Base-by-base conservation (phyloP, 2,329 filamentous ascomycete species). In the Calycina herbarum region DNA sequence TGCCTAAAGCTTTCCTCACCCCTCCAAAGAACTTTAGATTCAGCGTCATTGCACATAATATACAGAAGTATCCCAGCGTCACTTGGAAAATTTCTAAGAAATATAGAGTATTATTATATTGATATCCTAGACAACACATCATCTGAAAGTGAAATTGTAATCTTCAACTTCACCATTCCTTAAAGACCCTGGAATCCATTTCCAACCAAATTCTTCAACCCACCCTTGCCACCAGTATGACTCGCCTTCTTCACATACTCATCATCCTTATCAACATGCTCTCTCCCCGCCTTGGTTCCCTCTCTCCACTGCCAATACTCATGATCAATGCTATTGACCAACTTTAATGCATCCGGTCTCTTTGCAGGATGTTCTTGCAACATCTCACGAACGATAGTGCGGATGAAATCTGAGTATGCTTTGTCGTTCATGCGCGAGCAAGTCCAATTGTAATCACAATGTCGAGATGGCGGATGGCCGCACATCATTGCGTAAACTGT, bases 401-500 rank as follows among this genome's bases (percentile, higher is more conserved):
- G 66, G 1, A 74, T n/a, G 1, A 61, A 66, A 6, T 63, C 48
- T n/a, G 67, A 69, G 31, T 68, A 74, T 0, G 57, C 67, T 40
- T 70, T 69, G 17, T 74, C 72, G 29, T 67, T 70, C 68, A 74
- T 69, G 0, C 72, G 67, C 0, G 72, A 74, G 31, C 73, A 68
- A n/a, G 69, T 66, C 70, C 69, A 72, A 17, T 70, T 48, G 42
- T 73, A 71, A 10, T 67, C 59, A 24, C 68, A 70, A 42, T 64
- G 57, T 13, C 71, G 63, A 2, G 73, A 69, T 0, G 73, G 73
- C 5, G 74, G 71, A 6, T 73, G 73, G 2, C 73, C 73, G 1
- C 72, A 73, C 73, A 75, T 75, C 74, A 76, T 76, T 0, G 63
- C 66, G 61, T 72, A 76, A 58, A 76, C 51, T 2, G 70, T 68